Evolutionary conservation across 1,284 basidiomycete species (phyloP).

Genomic region (Tilletia setariae): DNA sequence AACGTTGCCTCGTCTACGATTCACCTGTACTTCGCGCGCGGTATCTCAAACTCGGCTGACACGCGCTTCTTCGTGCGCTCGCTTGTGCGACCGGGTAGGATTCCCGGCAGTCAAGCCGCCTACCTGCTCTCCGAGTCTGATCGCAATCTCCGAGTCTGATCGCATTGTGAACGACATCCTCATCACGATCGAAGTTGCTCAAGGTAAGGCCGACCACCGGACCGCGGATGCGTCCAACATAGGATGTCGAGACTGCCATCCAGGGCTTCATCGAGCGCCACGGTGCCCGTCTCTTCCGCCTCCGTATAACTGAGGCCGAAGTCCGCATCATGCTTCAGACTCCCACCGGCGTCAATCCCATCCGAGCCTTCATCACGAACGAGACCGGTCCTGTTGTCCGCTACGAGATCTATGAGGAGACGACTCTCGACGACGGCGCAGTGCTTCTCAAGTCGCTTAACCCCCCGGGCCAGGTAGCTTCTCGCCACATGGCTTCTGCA

Average conservation of each 20-base stretch:
- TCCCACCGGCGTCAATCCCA: slow-evolving; percentile 76
- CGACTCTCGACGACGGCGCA: slow-evolving; percentile 88
- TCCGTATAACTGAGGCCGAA: slow-evolving; percentile 96
- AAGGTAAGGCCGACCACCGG: slow-evolving; percentile 49
- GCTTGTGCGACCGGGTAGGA: slow-evolving; percentile 88
- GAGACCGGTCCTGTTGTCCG: slow-evolving; percentile 98
- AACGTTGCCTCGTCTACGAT: slow-evolving; percentile 70
- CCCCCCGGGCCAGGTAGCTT: slow-evolving; percentile 35
- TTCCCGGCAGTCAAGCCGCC: slow-evolving; percentile 79
- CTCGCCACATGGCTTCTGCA: slow-evolving; percentile 22
- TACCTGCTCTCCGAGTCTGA: slow-evolving; percentile 98
- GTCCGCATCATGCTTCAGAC: slow-evolving; percentile 93
- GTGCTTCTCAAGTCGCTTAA: slow-evolving; percentile 72
- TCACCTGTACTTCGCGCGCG: slow-evolving; percentile 82
- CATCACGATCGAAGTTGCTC: slow-evolving; percentile 74
- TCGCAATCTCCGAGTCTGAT: too few species aligned
- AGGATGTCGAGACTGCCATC: slow-evolving; percentile 91
- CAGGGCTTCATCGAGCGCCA: slow-evolving; percentile 91
- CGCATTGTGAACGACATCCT: slow-evolving; percentile 89
- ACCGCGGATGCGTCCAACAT: slow-evolving; percentile 53
- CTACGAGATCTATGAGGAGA: slow-evolving; percentile 98
- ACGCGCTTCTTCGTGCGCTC: slow-evolving; percentile 97
- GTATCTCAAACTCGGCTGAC: slow-evolving; percentile 92
- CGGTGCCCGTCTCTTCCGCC: slow-evolving; percentile 93
- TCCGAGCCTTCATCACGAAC: slow-evolving; percentile 96